phyloP scores from a whole-genome alignment of 805 yeast genomes.

The Hanseniaspora jakobsenii region DNA sequence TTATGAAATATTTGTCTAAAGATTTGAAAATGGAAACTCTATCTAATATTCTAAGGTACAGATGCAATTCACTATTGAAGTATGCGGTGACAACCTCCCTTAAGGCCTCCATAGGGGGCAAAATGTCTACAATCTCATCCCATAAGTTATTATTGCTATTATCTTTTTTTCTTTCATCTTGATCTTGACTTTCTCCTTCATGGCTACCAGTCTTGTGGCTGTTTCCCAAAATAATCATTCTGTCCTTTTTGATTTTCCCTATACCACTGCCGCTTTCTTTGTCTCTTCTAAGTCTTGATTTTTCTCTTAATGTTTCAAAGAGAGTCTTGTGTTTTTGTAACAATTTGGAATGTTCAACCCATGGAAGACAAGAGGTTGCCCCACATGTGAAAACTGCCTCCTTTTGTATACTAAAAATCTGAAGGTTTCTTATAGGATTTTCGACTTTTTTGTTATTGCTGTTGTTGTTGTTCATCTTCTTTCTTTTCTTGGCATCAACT shows the following conservation, averaged over 20 bases:
- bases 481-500: no score
- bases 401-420: slow-evolving; percentile 3
- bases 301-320: slow-evolving; percentile 12
- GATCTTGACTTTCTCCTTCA: no score
- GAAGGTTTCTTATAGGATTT: slow-evolving; percentile 10
- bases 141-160: background rate
- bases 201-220: no score
- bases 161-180: no score
- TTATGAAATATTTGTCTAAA: slow-evolving; percentile 11
- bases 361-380: slow-evolving; percentile 8
- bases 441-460: background rate
- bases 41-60: slow-evolving; percentile 9
- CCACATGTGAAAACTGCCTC: slow-evolving; percentile 12
- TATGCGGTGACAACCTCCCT: slow-evolving; percentile 5
- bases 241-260: slow-evolving; percentile 11
- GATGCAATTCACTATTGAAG: slow-evolving; percentile 10
- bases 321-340: slow-evolving; percentile 10
- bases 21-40: slow-evolving; percentile 2
- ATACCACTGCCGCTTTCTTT: slow-evolving; percentile 10
- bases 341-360: slow-evolving; percentile 11
- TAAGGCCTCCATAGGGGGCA: slow-evolving; percentile 7
- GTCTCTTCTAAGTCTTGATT: slow-evolving; percentile 7
- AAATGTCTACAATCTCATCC: slow-evolving; percentile 4
- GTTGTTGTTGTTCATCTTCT: no score
- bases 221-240: slow-evolving; percentile 7